Base-by-base conservation (phyloP, 768 basidiomycete species). In the Suillus discolor region DNA sequence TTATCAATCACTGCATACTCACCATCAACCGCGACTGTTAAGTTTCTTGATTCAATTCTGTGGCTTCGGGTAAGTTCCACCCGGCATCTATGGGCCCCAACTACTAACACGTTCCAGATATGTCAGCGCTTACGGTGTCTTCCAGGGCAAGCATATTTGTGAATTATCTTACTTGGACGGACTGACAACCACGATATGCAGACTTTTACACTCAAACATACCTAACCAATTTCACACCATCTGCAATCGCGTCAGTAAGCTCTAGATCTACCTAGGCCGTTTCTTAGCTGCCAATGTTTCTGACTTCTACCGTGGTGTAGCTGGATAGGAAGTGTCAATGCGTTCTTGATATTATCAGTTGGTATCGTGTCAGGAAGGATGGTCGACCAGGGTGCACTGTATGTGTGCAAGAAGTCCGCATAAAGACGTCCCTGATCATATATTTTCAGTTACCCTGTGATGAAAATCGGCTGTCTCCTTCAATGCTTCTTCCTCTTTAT, bases 311-410 rank as follows among this genome's bases (percentile, higher is more conserved):
- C 45, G 4, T 54, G n/a, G 39, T 60, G 44, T 63, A 80, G 78
- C 8, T 82, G 78, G 79, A 82, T 87, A 67, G 86, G 85, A 31
- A 84, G 85, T 57, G 75, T 80, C 4, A 84, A 85, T 62, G 69
- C 84, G 2, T 80, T 83, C 62, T 69, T 86, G 12, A 71, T 81
- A 6, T 68, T 85, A 31, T 79, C 81, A 0, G 75, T 77, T 45
- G 84, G 85, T 1, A 71, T 85, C 34, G 68, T 85, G 57, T 77
- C 81, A n/a, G 86, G 86, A 3, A 78, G 80, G 20, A 78, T 81
- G 6, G 83, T 83, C 67, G 87, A 87, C 63, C 77, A 72, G 15
- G 86, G 87, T 44, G 82, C 84, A 71, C 85, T 85, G 82, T 82
- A 67, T 25, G 80, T 63, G 34, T 42, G 31, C 16, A 18, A 62